Conservation (phyloP, 2,329 filamentous ascomycete species). For the Geosmithia flava region DNA sequence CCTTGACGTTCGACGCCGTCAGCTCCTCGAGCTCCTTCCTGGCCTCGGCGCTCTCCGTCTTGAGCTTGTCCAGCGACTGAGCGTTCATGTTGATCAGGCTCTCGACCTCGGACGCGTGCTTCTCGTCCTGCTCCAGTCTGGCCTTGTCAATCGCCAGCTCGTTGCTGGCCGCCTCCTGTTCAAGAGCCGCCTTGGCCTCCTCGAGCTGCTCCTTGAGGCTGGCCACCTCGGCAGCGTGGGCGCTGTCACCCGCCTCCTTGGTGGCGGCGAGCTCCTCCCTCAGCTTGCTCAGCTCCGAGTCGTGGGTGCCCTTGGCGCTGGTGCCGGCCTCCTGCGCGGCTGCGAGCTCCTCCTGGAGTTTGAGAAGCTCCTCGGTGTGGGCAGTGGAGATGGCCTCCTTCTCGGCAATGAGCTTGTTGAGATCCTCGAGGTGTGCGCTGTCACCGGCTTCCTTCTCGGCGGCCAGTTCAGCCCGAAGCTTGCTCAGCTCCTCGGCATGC, state of each 20-base stretch:
- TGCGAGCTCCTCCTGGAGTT: constrained; percentile 17
- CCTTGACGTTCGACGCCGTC: constrained; percentile 21
- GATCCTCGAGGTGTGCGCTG: constrained; percentile 20
- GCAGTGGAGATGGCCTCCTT: constrained; percentile 16
- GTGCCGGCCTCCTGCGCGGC: constrained; percentile 14
- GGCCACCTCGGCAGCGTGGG: constrained; percentile 16
- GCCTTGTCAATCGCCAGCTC: constrained; percentile 22
- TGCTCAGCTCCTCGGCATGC: constrained; percentile 17
- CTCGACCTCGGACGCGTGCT: constrained; percentile 33
- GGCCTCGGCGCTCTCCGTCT: constrained; percentile 21
- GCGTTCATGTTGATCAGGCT: constrained; percentile 29
- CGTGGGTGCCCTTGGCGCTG: constrained; percentile 14
- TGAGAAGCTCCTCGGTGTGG: constrained; percentile 21
- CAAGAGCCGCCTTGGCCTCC: constrained; percentile 14
- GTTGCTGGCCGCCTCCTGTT: constrained; percentile 12
- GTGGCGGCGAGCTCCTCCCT: constrained; percentile 15
- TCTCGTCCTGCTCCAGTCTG: constrained; percentile 30
- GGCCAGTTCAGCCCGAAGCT: constrained; percentile 15
- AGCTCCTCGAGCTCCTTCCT: constrained; percentile 31
- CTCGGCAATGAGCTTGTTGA: constrained; percentile 17
- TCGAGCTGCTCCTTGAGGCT: constrained; percentile 15
- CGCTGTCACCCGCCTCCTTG: constrained; percentile 6
- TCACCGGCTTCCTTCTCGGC: constrained; percentile 15
- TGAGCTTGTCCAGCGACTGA: constrained; percentile 26
- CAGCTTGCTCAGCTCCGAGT: constrained; percentile 16